These are phyloP conservation scores for Pyricularia sp. DNA, from an alignment of 2,329 filamentous ascomycete genomes.

Conservation along the genomic window DNA sequence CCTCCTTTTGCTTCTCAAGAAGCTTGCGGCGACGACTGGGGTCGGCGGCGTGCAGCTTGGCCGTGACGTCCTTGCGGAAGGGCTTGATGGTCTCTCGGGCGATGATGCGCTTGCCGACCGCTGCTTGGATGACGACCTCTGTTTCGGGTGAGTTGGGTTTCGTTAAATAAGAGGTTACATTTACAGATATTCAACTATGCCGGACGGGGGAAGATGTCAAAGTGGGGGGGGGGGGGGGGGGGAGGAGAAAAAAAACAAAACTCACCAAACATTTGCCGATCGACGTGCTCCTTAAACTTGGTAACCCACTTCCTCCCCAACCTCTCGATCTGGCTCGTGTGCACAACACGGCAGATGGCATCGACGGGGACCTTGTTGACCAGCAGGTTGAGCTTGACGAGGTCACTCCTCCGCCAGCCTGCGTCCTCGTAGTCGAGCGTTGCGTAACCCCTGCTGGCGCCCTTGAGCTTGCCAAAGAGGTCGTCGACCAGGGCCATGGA, in stretches of 20 bases:
- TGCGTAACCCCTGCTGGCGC: constrained; percentile 77
- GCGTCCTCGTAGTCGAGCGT: constrained; percentile 95
- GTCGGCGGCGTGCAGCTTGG: constrained; percentile 89
- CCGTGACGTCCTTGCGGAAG: constrained; percentile 89
- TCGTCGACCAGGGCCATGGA: constrained; percentile 89
- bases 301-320: constrained; percentile 82
- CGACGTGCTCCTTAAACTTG: constrained; percentile 95
- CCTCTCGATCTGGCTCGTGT: constrained; percentile 69
- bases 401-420: constrained; percentile 69
- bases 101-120: constrained; percentile 71
- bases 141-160: constrained; percentile 13
- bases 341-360: constrained; percentile 84
- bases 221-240: background rate
- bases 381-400: constrained; percentile 84
- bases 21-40: constrained; percentile 74
- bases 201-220: background rate
- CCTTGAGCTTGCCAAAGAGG: constrained; percentile 94
- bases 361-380: constrained; percentile 93
- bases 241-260: background rate
- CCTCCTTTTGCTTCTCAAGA: constrained; percentile 94
- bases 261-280: constrained; percentile 68
- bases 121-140: constrained; percentile 90
- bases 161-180: background rate
- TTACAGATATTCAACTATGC: background rate
- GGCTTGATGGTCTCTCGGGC: constrained; percentile 94